phyloP scores from a whole-genome alignment of 2,329 filamentous ascomycete genomes.

The Xylaria sp. region DNA sequence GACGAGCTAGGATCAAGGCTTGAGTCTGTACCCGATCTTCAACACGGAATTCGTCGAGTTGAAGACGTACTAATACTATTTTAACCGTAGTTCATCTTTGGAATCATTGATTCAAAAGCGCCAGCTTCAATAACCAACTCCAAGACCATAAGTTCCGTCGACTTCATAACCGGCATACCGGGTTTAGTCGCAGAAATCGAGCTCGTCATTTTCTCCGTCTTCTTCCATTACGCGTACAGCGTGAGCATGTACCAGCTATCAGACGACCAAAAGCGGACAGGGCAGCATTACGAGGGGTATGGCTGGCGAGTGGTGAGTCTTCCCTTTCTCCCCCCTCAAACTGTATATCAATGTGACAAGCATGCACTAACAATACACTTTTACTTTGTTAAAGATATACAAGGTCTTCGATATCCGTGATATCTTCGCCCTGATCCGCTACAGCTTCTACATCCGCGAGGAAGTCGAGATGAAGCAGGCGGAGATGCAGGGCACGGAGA shows the following conservation, averaged over 20 bases:
- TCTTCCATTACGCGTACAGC: conserved; percentile 45
- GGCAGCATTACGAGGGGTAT: conserved; percentile 21
- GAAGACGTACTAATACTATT: conserved; percentile 7
- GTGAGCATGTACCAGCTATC: conserved; percentile 39
- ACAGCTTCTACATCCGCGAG: conserved; percentile 24
- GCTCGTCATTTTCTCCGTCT: conserved; percentile 42
- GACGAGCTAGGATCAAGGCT: neutral
- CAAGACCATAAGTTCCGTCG: conserved; percentile 34
- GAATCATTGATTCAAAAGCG: conserved; percentile 36
- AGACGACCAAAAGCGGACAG: conserved; percentile 28
- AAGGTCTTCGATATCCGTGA: conserved; percentile 36
- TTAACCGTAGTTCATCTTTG: conserved; percentile 37
- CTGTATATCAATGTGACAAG: neutral
- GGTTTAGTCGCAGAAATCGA: conserved; percentile 37
- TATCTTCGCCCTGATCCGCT: conserved; percentile 22
- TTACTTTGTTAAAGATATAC: conserved; percentile 20
- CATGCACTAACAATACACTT: conserved; percentile 2
- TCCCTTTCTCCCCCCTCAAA: neutral
- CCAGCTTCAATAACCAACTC: conserved; percentile 32
- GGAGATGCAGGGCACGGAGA: conserved; percentile 5
- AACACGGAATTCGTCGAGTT: neutral
- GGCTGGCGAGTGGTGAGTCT: conserved; percentile 37
- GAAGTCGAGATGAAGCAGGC: conserved; percentile 26
- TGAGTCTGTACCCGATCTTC: neutral
- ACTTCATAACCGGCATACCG: conserved; percentile 42